Base-by-base conservation (phyloP, 805 yeast genomes). In the Hanseniaspora guilliermondii region DNA sequence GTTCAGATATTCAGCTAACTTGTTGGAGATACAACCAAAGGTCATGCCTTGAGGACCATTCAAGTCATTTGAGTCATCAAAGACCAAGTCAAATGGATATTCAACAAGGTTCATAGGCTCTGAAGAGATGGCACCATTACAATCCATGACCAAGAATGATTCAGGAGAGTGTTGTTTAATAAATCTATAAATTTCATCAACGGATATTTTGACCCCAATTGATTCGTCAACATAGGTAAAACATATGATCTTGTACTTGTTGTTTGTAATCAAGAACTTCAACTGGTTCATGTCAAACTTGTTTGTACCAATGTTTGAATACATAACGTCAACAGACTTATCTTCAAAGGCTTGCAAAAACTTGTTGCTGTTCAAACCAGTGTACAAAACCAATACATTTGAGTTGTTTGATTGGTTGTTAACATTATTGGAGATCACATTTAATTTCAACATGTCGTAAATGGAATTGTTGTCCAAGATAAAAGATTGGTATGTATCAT, bases 161-260 rank as follows among this genome's bases (percentile, higher is more conserved):
- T 85, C 84, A 53, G 97, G 97, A n/a, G 53, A 24, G 32, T 53
- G 48, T 58, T 70, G 64, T 62, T 80, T 78, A 57, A 85, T 83
- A n/a, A 82, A 60, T 52, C 68, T 70, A 27, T 94, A 69, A 56
- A 88, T 74, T 17, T 73, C 71, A 64, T 78, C 73, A 58, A 91
- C 81, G 63, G 85, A 83, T 45, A 82, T 73, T 40, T 88, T 77
- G 41, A 91, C 96, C n/a, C 95, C 95, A 36, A 97, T 87, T 1
- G 96, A 87, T 45, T 97, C 93, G 68, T 93, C 98, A 38, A 93
- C 96, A 62, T 91, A 97, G 41, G 97, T 91, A 62, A 89, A 77
- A 47, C 95, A 87, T 61, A 91, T 75, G 53, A 85, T 76, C 58
- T 77, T 66, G 72, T 84, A 91, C 57, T 72, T 68, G 52, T 74